Evolutionary conservation across 176 grass and related monocot species (phyloP), one percentile per base, ranked within the genome.

Genomic region (Juncus inflexus): DNA sequence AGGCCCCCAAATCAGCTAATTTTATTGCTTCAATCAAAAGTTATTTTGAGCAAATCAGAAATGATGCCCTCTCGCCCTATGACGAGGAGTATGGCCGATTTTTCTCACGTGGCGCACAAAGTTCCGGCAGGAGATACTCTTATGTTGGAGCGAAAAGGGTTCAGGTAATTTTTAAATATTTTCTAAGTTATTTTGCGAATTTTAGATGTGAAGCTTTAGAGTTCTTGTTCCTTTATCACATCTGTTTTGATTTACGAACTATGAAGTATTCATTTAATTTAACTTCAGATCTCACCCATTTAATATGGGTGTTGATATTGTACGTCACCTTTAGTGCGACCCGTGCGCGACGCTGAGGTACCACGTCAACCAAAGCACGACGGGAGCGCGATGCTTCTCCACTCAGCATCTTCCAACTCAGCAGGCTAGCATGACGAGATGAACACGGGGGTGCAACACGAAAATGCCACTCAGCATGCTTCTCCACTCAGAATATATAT

Each of bases 101-200:
- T 86, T 61, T 99, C 91, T 77, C 94, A 99, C 52, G 72, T 84
- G 62, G 76, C 74, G 42, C 94, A 92, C 83, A 99, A 99, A 79
- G 88, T 99, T 41, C 94, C 94, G 40, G 70, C 86, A 58, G 94
- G 88, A 47, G 88, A 99, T 78, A 84, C 85, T 6, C 88, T n/a
- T 99, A 99, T 60, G 94, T 97, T 12, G 67, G 81, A 4, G 94
- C 94, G 52, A 97, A 97, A 50, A 77, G 79, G 52, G 94, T 97
- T 52, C 94, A 97, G 94, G 94, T 97, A 78, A 41, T 54, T 10
- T 8, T 16, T 4, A 10, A 12, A 10, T 65, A 37, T 39, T 2
- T 47, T 39, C 42, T 35, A 36, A 3, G 2, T 19, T 45, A 38
- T 45, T 37, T 14, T 15, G 38, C n/a, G 70, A 51, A 65, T 38